Base-by-base conservation (phyloP, 2,329 filamentous ascomycete species). In the Fusarium guadeloupense region DNA sequence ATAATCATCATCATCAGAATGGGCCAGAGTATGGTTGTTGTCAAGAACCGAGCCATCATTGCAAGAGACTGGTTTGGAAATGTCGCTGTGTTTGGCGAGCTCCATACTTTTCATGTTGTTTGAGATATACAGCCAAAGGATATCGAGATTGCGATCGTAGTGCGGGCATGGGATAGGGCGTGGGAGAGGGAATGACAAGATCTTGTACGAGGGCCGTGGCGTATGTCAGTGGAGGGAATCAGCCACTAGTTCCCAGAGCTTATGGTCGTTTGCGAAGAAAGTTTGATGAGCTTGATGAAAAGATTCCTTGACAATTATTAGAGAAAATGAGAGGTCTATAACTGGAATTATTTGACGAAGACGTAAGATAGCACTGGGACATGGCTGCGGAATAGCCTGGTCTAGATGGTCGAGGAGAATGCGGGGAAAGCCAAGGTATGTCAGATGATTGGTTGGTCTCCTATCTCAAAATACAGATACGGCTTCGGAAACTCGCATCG, bases 321-420 rank as follows among this genome's bases (percentile, higher is more conserved):
- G 14, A 30, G 28, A 30, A n/a, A 16, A 33, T n/a, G 14, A 31
- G 16, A 37, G n/a, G 7, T 41, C 21, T 35, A 35, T 41, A 34
- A 28, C 17, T 1, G 13, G n/a, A 50, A 28, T 30, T 16, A 7
- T 14, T 12, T 30, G 7, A 6, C n/a, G 13, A 51, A 35, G 7
- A 20, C 0, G 25, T 6, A 14, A 31, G 17, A 13, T 19, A 52
- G 16, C 10, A 30, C 25, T 20, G 9, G n/a, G n/a, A n/a, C 30
- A 30, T 12, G 2, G 28, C 8, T 30, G 13, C n/a, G 13, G 28
- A 14, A 6, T 30, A 30, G 28, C n/a, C 28, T 30, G 34, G 41
- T 54, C 50, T 37, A 52, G 46, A 52, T 25, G 23, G 17, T 7
- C 12, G 31, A n/a, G 10, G 19, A 25, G 37, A 54, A 51, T 42